Conservation (phyloP, 2,329 filamentous ascomycete genomes). For the Microsporum canis region DNA sequence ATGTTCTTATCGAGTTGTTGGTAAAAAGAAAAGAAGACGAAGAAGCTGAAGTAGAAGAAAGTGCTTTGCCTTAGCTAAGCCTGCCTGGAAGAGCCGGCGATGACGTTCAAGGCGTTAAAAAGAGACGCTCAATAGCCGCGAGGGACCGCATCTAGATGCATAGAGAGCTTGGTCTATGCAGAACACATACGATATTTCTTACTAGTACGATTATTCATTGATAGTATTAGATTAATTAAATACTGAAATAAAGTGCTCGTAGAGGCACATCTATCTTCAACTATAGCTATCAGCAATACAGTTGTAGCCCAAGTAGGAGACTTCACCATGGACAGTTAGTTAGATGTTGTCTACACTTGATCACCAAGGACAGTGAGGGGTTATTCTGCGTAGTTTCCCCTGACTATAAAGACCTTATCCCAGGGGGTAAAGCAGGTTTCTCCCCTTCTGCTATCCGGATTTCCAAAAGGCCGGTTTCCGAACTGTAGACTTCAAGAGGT, state of each 20-base stretch:
- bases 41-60: background rate
- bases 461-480: background rate
- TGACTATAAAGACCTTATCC: background rate
- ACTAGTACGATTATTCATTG: no score
- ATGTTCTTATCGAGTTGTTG: background rate
- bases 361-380: no score
- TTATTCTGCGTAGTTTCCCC: background rate
- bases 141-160: background rate
- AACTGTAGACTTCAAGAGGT: background rate
- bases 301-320: no score
- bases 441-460: background rate
- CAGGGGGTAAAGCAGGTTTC: background rate
- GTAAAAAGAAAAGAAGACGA: background rate
- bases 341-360: no score
- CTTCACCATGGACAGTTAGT: no score
- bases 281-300: no score
- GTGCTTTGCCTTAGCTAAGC: background rate
- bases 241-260: no score
- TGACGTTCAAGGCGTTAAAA: background rate
- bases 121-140: background rate
- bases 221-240: no score
- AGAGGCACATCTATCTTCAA: no score
- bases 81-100: background rate
- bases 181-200: no score
- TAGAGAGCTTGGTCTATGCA: no score